Evolutionary conservation across 225 moss, liverwort and hornwort genomes (phyloP).

Genomic region (Sphagnum contortum): DNA sequence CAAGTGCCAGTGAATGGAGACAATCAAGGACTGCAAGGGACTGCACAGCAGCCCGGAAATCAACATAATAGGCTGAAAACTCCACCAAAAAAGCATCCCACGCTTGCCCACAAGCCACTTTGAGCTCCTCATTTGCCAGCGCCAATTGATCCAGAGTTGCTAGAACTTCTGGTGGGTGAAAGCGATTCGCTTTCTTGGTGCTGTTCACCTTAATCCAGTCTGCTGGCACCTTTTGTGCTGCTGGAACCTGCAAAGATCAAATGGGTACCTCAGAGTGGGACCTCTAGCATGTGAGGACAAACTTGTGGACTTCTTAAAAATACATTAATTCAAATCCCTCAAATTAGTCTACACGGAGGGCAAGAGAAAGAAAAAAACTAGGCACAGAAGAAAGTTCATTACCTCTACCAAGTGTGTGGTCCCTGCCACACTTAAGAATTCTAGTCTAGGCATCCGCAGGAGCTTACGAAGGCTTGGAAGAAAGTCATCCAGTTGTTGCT

Average conservation of each 20-base stretch:
- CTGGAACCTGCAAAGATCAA: constrained; percentile 43
- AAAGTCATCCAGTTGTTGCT: constrained; percentile 60
- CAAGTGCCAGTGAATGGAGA: constrained; percentile 79
- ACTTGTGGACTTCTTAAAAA: no score
- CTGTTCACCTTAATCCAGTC: constrained; percentile 85
- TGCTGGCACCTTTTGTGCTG: constrained; percentile 66
- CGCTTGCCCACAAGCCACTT: constrained; percentile 58
- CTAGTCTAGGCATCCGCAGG: constrained; percentile 47
- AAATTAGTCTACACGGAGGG: no score
- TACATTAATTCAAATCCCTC: no score
- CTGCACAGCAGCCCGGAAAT: constrained; percentile 91
- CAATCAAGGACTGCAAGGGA: constrained; percentile 95
- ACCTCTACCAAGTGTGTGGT: constrained; percentile 82
- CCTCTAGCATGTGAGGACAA: not conserved
- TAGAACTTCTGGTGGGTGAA: constrained; percentile 81
- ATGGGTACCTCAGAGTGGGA: not conserved
- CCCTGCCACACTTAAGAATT: constrained; percentile 59
- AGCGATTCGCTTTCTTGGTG: constrained; percentile 71
- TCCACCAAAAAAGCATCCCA: constrained; percentile 84
- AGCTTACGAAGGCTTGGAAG: constrained; percentile 63
- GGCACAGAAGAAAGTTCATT: not conserved
- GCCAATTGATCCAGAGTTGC: constrained; percentile 62
- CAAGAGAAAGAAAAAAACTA: no score
- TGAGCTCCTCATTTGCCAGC: constrained; percentile 76
- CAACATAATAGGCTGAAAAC: constrained; percentile 73